phyloP scores from a whole-genome alignment of 2,329 filamentous ascomycete species.

The Alternaria rosae region DNA sequence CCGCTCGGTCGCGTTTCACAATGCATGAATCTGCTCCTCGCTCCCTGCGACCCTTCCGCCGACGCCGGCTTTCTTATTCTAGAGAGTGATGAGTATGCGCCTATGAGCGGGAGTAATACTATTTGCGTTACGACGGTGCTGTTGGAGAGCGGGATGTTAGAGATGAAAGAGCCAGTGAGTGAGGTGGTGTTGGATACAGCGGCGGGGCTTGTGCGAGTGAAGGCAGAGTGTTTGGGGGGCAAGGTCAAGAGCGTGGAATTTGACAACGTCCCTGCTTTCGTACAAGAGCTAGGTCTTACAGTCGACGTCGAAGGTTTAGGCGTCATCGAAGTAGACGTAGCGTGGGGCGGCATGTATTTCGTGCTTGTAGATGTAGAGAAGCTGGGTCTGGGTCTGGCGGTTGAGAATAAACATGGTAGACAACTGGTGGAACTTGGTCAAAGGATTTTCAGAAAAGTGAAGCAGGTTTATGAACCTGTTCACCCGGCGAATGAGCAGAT shows the following conservation, averaged over 20 bases:
- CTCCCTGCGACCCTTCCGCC: conserved; percentile 55
- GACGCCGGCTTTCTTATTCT: conserved; percentile 58
- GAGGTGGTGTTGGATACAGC: conserved; percentile 54
- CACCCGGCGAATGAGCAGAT: conserved; percentile 56
- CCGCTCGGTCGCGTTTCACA: conserved; percentile 54
- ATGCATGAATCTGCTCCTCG: conserved; percentile 55
- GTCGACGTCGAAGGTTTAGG: conserved; percentile 25
- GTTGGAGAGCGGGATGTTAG: conserved; percentile 58
- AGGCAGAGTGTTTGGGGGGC: conserved; percentile 52
- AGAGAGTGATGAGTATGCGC: conserved; percentile 57
- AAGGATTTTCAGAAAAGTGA: conserved; percentile 53
- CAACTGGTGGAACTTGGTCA: conserved; percentile 55
- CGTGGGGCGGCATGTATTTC: conserved; percentile 59
- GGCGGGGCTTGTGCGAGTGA: conserved; percentile 54
- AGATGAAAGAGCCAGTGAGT: conserved; percentile 56
- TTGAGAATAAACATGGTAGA: conserved; percentile 44
- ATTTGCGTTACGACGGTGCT: conserved; percentile 56
- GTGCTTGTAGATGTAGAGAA: conserved; percentile 52
- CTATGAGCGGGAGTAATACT: conserved; percentile 57
- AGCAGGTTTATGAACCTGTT: conserved; percentile 45
- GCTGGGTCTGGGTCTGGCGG: conserved; percentile 48
- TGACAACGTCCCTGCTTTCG: conserved; percentile 57
- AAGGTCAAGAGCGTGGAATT: conserved; percentile 57
- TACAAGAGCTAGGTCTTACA: conserved; percentile 50
- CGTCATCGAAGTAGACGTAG: conserved; percentile 46